Base-by-base conservation (phyloP, 2,329 filamentous ascomycete species). In the Pseudogymnoascus sp. region DNA sequence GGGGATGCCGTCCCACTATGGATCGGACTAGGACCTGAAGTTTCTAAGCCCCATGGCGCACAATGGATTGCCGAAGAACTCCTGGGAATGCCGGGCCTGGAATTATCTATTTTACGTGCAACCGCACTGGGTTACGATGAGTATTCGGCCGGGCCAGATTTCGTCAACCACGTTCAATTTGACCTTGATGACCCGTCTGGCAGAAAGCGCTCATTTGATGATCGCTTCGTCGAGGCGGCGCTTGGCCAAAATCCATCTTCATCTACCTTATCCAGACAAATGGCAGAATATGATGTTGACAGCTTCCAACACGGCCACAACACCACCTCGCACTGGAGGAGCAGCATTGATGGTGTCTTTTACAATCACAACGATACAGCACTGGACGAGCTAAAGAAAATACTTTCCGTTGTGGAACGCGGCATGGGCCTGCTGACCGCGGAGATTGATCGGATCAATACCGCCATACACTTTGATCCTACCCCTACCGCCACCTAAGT, bases 111-210 rank as follows among this genome's bases (percentile, higher is more conserved):
- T 18, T 63, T 74, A 5, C 61, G 71, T 61, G 73, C 68, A 8
- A 73, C 71, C 1, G 69, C 68, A 7, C 64, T 74, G n/a, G 71
- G 71, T 63, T 74, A 74, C 61, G 71, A 73, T 66, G 71, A 72
- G 59, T 72, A 69, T 51, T 65, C 69, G 26, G 66, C 68, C 1
- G 61, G 67, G 16, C 54, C 60, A 29, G 51, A 64, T 21, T 37
- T 39, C 12, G n/a, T 40, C 59, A 39, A 39, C 23, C 59, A 39
- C 34, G 64, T 63, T 2, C 34, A 63, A 21, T 74, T 70, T 61
- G 73, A 74, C 61, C 65, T 72, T 29, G 57, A 51, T 26, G 72
- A 74, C 42, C 69, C 69, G 21, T 65, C 65, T 2, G 66, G 63
- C 8, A 60, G 63, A 2, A 60, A 67, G 29, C 65, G 67, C 21